Percentiles rank a stretch among this genome's conserved stretches.
Evolutionary conservation across 352 stramenopile species (phyloP).

Genomic region (Globisporangium ultimum): DNA sequence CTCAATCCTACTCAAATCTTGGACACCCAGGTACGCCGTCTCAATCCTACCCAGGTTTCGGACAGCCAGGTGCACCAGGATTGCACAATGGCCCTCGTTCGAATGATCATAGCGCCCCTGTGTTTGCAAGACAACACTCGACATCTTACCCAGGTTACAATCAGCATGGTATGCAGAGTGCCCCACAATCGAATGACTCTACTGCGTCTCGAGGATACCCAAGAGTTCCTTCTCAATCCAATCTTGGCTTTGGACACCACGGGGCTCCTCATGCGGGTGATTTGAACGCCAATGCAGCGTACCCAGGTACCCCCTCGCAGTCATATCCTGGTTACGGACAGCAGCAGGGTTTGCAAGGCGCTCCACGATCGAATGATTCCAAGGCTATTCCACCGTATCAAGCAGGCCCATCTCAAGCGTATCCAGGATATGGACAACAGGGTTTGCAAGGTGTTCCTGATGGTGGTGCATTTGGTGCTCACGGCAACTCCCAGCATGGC

Average conservation of each 20-base stretch:
- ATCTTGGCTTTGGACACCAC: not conserved
- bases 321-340: conserved; percentile 6
- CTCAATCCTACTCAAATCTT: conserved; percentile 13
- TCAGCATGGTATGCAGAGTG: conserved; percentile 9
- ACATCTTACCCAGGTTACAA: conserved; percentile 15
- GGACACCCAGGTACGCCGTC: conserved; percentile 19
- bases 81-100: conserved; percentile 18
- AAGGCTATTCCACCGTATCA: conserved; percentile 5
- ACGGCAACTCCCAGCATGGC: conserved; percentile 5
- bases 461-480: conserved; percentile 4
- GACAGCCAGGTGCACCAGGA: conserved; percentile 8
- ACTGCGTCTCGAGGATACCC: not conserved
- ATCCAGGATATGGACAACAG: conserved; percentile 7
- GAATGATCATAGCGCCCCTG: conserved; percentile 18
- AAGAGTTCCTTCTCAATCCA: not conserved
- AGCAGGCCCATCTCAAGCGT: conserved; percentile 1
- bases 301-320: conserved; percentile 2
- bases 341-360: not conserved
- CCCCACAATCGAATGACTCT: conserved; percentile 1
- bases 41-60: conserved; percentile 11
- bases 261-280: conserved; percentile 10
- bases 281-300: conserved; percentile 1
- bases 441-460: not conserved
- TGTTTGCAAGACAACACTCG: conserved; percentile 21
- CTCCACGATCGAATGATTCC: conserved; percentile 18